Conservation (phyloP, 768 basidiomycete species). For the Hortiboletus flavorubellus region DNA sequence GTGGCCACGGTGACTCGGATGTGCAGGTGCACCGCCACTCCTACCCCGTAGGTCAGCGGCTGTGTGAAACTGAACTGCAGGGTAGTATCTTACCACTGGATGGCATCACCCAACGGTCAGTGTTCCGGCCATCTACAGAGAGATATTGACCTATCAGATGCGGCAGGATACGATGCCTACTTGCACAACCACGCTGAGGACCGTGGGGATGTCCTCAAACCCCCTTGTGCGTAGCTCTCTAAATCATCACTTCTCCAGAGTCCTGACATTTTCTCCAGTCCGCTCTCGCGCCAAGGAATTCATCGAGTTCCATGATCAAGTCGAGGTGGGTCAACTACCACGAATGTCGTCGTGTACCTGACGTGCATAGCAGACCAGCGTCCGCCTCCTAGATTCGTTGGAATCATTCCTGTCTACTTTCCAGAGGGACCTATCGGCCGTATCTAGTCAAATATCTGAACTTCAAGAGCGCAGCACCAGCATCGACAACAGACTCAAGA, state of each 20-base stretch:
- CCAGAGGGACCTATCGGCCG: constrained; percentile 88
- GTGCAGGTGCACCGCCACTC: constrained; percentile 15
- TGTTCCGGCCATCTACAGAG: background rate
- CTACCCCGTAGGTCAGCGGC: background rate
- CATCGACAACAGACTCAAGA: constrained; percentile 83
- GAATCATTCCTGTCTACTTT: constrained; percentile 93
- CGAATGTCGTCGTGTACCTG: background rate
- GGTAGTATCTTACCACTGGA: background rate
- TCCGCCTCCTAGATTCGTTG: constrained; percentile 79
- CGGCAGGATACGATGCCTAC: constrained; percentile 6
- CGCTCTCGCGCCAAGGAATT: constrained; percentile 57
- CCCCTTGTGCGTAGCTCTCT: constrained; percentile 15
- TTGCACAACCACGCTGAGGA: background rate
- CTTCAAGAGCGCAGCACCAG: constrained; percentile 87
- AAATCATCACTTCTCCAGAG: background rate
- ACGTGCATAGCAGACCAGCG: constrained; percentile 63
- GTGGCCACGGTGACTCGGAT: no score
- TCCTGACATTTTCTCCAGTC: constrained; percentile 24
- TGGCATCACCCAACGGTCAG: constrained; percentile 15
- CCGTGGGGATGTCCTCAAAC: background rate
- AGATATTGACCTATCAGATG: background rate
- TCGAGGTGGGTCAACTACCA: constrained; percentile 52
- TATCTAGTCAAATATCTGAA: constrained; percentile 95
- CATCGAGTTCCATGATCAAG: constrained; percentile 87
- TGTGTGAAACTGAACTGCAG: background rate